Base-by-base conservation (phyloP, 1,284 basidiomycete species). In the Ceratobasidium sp. region DNA sequence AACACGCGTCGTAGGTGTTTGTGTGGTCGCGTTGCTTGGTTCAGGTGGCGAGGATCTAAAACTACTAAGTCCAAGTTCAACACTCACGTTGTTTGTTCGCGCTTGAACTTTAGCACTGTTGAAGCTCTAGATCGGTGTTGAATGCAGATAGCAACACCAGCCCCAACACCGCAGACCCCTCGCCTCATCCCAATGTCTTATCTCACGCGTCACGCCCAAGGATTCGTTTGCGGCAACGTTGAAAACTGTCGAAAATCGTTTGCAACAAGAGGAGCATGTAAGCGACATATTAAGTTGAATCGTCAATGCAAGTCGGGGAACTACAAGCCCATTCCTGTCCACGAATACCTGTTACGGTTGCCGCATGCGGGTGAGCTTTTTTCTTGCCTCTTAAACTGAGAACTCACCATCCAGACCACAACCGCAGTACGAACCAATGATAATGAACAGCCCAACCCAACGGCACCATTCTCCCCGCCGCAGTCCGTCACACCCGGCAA, bases 1-100 rank as follows among this genome's bases (percentile, higher is more conserved):
- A 46, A 46, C 44, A 46, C 44, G 44, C 44, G 26, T 26, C 20
- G 5, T n/a, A 20, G 55, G 18, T 56, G 55, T 56, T 20, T 56
- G 55, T 56, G 55, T 56, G 55, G 55, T 56, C 26, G 55, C 26
- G 55, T 56, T 56, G 55, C 20, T 56, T 20, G 55, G 55, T 56
- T 56, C 55, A 20, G 26, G 55, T 56, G 55, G 55, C 6, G 26
- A 56, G 26, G 55, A 26, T 6, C 55, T 56, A 20, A 46, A 46
- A 46, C 44, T 13, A 46, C 44, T 46, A 46, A 46, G 44, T 46
- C 7, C 44, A 46, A 26, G 55, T 20, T 56, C 20, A n/a, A n/a
- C 55, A 26, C 55, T n/a, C 55, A n/a, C 26, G 7, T 26, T 56
- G 55, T 56, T 56, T 56, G 55, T 56, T 20, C 20, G 55, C 55